Evolutionary conservation across 768 basidiomycete genomes (phyloP).

Genomic region (Collybia sp.): DNA sequence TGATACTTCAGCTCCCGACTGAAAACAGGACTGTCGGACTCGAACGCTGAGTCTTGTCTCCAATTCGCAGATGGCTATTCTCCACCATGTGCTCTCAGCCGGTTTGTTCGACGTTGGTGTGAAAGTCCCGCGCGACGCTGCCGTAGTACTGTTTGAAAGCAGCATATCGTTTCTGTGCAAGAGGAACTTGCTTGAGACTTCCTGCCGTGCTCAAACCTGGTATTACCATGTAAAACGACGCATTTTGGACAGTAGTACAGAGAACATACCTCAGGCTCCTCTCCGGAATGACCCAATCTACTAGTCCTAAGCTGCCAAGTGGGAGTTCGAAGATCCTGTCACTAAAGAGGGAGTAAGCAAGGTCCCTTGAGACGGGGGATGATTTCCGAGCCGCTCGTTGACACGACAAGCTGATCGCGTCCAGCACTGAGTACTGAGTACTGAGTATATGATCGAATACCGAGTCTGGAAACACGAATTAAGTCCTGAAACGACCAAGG

Average conservation of each 20-base stretch:
- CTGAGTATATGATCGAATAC: no score
- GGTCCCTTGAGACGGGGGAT: no score
- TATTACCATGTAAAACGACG: background rate
- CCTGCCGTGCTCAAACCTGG: slow-evolving; percentile 31
- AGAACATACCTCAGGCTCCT: slow-evolving; percentile 32
- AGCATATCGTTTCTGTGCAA: slow-evolving; percentile 52
- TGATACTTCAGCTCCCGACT: slow-evolving; percentile 40
- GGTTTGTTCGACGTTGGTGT: slow-evolving; percentile 53
- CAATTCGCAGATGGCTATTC: slow-evolving; percentile 32
- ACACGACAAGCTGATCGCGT: no score
- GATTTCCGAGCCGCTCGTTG: no score
- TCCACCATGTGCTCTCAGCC: slow-evolving; percentile 25
- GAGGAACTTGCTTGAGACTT: no score
- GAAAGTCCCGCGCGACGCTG: slow-evolving; percentile 47
- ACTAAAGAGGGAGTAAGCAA: slow-evolving; percentile 29
- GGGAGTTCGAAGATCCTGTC: slow-evolving; percentile 47
- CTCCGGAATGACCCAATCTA: slow-evolving; percentile 51
- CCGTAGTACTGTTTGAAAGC: slow-evolving; percentile 56
- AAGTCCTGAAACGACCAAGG: no score
- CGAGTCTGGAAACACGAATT: no score
- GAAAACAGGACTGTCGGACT: slow-evolving; percentile 47
- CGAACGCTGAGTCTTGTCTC: slow-evolving; percentile 55
- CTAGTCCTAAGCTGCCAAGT: slow-evolving; percentile 37
- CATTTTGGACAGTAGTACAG: background rate
- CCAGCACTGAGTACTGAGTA: no score